Conservation (phyloP, 768 basidiomycete species). For the Pholiota molesta region DNA sequence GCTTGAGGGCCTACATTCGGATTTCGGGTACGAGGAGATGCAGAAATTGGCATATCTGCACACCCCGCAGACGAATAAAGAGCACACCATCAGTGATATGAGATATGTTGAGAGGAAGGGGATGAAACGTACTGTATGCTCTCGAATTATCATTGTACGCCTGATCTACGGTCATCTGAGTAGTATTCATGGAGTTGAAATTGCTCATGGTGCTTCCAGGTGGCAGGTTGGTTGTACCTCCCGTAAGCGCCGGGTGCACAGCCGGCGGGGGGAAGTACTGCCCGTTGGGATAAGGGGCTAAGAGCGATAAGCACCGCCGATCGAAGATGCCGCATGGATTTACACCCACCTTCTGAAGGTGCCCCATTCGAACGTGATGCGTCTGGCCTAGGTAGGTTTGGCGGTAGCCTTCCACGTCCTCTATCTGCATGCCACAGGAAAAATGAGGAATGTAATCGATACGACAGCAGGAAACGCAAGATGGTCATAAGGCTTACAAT, state of each 20-base stretch:
- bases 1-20: slow-evolving; percentile 3
- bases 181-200: background rate
- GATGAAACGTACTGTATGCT: background rate
- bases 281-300: background rate
- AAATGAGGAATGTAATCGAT: background rate
- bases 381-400: background rate
- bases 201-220: background rate
- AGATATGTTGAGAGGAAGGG: background rate
- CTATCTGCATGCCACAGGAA: background rate
- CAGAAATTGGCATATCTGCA: background rate
- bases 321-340: background rate
- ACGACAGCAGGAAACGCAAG: background rate
- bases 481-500: slow-evolving; percentile 5
- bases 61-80: background rate
- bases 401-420: background rate
- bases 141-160: background rate
- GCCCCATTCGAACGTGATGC: background rate
- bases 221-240: background rate
- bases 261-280: background rate
- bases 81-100: background rate
- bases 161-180: background rate
- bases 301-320: background rate
- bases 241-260: background rate
- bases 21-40: background rate
- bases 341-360: background rate